phyloP scores from a whole-genome alignment of 2,329 filamentous ascomycete species.

The Helotiales sp. region DNA sequence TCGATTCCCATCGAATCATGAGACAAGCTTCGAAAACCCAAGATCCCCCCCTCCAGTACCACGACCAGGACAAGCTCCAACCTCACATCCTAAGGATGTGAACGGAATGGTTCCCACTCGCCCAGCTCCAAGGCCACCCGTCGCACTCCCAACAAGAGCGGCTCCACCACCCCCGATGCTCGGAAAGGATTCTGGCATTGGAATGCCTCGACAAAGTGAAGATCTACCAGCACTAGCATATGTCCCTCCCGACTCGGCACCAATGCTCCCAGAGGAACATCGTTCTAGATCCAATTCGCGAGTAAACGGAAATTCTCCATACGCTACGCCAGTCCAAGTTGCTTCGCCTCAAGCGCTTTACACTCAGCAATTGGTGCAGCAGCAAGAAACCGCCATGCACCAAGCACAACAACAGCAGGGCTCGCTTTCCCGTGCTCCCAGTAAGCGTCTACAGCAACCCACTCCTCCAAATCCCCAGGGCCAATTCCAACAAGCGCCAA shows the following conservation, averaged over 20 bases:
- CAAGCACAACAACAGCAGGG: constrained; percentile 76
- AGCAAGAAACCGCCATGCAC: constrained; percentile 81
- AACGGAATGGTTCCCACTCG: constrained; percentile 75
- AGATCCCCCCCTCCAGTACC: constrained; percentile 91
- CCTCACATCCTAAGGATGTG: constrained; percentile 56
- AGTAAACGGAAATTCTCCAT: constrained; percentile 55
- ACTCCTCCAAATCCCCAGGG: constrained; percentile 59
- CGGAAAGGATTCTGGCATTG: constrained; percentile 67
- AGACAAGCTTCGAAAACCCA: constrained; percentile 97
- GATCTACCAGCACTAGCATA: constrained; percentile 51
- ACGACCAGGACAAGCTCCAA: constrained; percentile 42
- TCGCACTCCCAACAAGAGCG: constrained; percentile 64
- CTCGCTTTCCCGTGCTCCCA: constrained; percentile 73
- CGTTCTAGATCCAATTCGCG: constrained; percentile 72
- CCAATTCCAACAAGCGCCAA: constrained; percentile 45
- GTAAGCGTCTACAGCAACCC: constrained; percentile 68
- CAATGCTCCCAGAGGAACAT: constrained; percentile 70
- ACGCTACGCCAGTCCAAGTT: constrained; percentile 35
- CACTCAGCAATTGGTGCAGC: constrained; percentile 70
- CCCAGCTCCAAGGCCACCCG: constrained; percentile 86
- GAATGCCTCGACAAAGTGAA: constrained; percentile 62
- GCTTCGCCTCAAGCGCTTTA: constrained; percentile 50
- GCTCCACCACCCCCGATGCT: constrained; percentile 61
- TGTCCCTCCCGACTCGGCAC: constrained; percentile 41
- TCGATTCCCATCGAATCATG: constrained; percentile 85